Evolutionary conservation across 2,329 filamentous ascomycete species (phyloP).

Genomic region (Pseudogymnoascus sp.): DNA sequence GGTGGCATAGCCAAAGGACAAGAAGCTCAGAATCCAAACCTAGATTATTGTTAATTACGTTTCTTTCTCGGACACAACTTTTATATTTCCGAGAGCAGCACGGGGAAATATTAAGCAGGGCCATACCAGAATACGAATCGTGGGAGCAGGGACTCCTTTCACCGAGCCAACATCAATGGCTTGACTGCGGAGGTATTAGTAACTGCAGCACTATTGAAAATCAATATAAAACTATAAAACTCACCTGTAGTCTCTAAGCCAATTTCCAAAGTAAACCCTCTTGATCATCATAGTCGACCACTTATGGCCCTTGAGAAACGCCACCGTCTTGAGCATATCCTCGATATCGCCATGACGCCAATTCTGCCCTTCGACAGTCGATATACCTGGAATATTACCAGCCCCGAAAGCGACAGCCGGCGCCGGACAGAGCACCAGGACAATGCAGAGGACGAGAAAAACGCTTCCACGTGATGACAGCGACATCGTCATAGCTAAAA

Average conservation of each 20-base stretch:
- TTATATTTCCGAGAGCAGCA: background rate
- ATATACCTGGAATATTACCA: constrained; percentile 62
- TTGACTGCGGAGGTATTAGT: constrained; percentile 43
- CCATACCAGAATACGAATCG: constrained; percentile 62
- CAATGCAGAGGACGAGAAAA: constrained; percentile 44
- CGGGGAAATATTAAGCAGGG: background rate
- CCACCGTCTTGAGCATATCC: constrained; percentile 70
- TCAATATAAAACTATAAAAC: background rate
- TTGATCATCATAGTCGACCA: constrained; percentile 75
- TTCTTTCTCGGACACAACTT: background rate
- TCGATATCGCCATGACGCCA: constrained; percentile 53
- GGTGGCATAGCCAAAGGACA: constrained; percentile 79
- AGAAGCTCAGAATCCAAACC: constrained; percentile 74
- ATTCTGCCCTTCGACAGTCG: constrained; percentile 43
- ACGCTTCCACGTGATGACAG: constrained; percentile 19
- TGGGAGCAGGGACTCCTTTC: constrained; percentile 70
- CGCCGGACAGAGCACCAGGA: constrained; percentile 50
- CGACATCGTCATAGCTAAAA: constrained; percentile 3
- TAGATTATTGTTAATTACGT: constrained; percentile 22
- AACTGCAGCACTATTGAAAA: background rate
- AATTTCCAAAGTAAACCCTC: constrained; percentile 79
- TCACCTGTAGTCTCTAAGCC: constrained; percentile 66
- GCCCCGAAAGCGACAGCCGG: constrained; percentile 58
- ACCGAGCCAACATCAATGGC: constrained; percentile 74
- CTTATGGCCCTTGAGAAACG: constrained; percentile 73